Evolutionary conservation across 2,329 filamentous ascomycete species (phyloP).

Genomic region (Coleophoma cylindrospora): DNA sequence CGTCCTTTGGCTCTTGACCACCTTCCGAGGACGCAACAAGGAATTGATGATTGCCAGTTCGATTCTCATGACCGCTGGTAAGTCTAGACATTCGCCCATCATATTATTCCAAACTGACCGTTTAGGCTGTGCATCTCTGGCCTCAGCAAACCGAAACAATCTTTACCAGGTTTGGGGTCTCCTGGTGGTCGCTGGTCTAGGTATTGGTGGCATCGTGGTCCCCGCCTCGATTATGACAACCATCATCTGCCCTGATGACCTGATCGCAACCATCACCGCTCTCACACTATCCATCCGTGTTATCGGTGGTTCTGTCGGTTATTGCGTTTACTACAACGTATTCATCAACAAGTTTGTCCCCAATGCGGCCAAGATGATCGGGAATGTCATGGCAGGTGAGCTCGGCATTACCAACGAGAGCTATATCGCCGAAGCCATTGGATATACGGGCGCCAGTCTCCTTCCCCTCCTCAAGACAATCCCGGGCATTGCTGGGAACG

Average conservation of each 20-base stretch:
- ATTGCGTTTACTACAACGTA: constrained; percentile 48
- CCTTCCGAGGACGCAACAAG: constrained; percentile 53
- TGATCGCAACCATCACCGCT: constrained; percentile 62
- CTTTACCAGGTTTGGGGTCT: constrained; percentile 49
- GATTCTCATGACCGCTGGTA: constrained; percentile 60
- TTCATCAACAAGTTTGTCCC: constrained; percentile 34
- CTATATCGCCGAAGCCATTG: constrained; percentile 40
- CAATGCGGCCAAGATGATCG: constrained; percentile 11
- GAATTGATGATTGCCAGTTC: constrained; percentile 55
- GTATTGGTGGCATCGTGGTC: constrained; percentile 63
- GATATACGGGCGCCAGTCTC: constrained; percentile 10
- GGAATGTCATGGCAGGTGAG: constrained; percentile 24
- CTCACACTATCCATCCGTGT: constrained; percentile 61
- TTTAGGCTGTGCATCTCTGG: constrained; percentile 40
- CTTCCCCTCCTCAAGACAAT: constrained; percentile 32
- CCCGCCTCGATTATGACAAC: constrained; percentile 60
- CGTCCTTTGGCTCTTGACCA: constrained; percentile 50
- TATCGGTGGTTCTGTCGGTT: constrained; percentile 60
- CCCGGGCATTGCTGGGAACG: constrained; percentile 37
- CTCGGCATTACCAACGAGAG: constrained; percentile 36
- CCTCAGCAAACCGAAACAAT: constrained; percentile 45
- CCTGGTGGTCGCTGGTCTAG: constrained; percentile 56
- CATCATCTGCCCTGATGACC: constrained; percentile 61
- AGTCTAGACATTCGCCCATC: constrained; percentile 20
- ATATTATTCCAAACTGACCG: too few relatives aligned